phyloP scores from a whole-genome alignment of 1,284 basidiomycete genomes.

The Ceratobasidium theobromae region DNA sequence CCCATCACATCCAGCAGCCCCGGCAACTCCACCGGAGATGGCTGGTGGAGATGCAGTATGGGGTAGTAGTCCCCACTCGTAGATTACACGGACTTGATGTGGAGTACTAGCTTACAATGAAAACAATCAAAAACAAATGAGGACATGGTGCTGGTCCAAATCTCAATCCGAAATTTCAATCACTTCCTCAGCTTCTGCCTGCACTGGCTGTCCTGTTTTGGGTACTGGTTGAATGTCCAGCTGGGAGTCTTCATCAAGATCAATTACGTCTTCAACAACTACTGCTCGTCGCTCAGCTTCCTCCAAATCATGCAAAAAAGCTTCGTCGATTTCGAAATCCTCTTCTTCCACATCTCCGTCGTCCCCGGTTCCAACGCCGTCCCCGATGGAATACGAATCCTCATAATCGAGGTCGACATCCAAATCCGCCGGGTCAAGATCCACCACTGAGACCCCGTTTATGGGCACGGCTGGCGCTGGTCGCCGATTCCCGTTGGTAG shows the following conservation, averaged over 20 bases:
- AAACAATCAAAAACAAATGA: neutral
- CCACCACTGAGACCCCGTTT: slow-evolving; percentile 24
- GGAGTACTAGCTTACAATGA: too few species aligned
- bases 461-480: neutral
- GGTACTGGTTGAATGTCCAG: slow-evolving; percentile 56
- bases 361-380: neutral
- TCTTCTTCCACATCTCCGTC: slow-evolving; percentile 34
- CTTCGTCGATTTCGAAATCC: slow-evolving; percentile 45
- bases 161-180: slow-evolving; percentile 55
- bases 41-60: slow-evolving; percentile 14
- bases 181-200: slow-evolving; percentile 42
- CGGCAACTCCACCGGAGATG: neutral
- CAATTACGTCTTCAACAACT: slow-evolving; percentile 52
- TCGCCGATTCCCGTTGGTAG: slow-evolving; percentile 2
- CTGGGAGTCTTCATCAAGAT: slow-evolving; percentile 62
- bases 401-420: slow-evolving; percentile 14
- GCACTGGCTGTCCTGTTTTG: slow-evolving; percentile 38
- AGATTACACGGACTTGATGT: neutral
- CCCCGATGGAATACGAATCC: slow-evolving; percentile 25
- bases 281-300: slow-evolving; percentile 45
- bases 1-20: neutral
- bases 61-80: neutral
- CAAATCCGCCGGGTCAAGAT: slow-evolving; percentile 35
- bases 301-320: slow-evolving; percentile 45
- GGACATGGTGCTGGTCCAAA: neutral